Conservation (phyloP, 108 stramenopile genomes). For the Hondaea fermentalgiana region DNA sequence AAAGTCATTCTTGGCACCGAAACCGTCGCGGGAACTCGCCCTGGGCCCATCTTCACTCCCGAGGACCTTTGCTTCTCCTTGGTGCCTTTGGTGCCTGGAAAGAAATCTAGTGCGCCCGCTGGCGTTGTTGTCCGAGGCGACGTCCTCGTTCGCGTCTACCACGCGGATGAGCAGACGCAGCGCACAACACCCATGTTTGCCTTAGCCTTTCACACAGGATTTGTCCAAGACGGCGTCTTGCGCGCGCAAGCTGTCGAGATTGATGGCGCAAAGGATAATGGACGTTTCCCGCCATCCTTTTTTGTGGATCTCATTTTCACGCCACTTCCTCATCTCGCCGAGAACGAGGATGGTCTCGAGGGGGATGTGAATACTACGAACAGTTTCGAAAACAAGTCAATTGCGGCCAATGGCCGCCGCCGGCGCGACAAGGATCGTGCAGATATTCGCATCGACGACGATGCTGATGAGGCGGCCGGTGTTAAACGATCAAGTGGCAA, state of each 20-base stretch:
- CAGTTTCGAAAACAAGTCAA: no score
- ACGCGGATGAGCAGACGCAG: background rate
- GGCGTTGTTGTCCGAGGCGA: background rate
- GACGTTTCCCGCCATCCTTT: background rate
- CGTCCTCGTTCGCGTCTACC: background rate
- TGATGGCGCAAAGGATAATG: background rate
- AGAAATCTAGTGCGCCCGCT: background rate
- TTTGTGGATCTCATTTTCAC: constrained; percentile 1
- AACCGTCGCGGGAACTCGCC: background rate
- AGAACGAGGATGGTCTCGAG: background rate
- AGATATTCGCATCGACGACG: no score
- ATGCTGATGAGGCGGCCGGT: no score
- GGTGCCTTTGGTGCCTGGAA: background rate
- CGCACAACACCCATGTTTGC: background rate
- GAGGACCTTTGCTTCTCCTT: background rate
- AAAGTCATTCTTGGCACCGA: background rate
- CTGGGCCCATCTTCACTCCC: background rate
- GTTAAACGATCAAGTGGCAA: no score
- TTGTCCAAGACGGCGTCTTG: constrained; percentile 1
- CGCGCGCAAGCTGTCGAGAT: background rate
- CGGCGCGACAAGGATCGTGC: no score
- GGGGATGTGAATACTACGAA: background rate
- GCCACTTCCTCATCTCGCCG: background rate
- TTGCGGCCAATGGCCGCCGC: no score
- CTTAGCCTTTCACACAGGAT: background rate